Base-by-base conservation (phyloP, 176 grass and related monocot genomes). In the Ananas comosus region DNA sequence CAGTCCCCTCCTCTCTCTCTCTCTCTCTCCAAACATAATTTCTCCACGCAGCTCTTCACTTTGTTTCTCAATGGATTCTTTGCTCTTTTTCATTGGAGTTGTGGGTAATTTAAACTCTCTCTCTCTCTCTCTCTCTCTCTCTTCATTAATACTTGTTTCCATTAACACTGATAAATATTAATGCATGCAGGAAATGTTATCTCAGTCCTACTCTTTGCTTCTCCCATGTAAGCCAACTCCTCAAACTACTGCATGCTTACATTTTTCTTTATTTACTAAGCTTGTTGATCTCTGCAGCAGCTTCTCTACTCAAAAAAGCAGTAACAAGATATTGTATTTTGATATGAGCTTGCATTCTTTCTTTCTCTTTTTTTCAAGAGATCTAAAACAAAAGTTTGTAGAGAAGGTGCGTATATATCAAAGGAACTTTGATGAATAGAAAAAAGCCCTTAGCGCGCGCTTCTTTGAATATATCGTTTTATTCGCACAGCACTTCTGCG, bases 31-130 rank as follows among this genome's bases (percentile, higher is more conserved):
- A 10, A 17, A 63, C 6, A 16, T 63, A 42, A 42, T 42, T 42
- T 42, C 4, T 42, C 33, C 5, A 42, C 4, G 1, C 5, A 42
- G 0, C 33, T 7, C 33, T 7, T 7, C 22, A 23, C 0, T 42
- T 42, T 6, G 33, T 42, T 42, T 42, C 4, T 42, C 33, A 42
- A 66, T 66, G 64, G 64, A 66, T 4, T 2, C 25, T 13, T 47
- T 66, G 42, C 64, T 66, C 64, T 66, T 66, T 14, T 48, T 48
- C 64, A 17, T 66, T 8, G 64, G 88, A 48, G 14, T 91, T 19
- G 72, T 84, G 69, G 84, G 88, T 83, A 53, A 12, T 61, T 1
- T 12, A 51, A 50, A 29, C 57, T 70, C 66, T 70, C 33, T 64
- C 0, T 76, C 74, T 77, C 9, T 64, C n/a, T 74, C 73, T 74